Conservation (phyloP, 1,284 basidiomycete genomes). For the Inonotus hispidus region DNA sequence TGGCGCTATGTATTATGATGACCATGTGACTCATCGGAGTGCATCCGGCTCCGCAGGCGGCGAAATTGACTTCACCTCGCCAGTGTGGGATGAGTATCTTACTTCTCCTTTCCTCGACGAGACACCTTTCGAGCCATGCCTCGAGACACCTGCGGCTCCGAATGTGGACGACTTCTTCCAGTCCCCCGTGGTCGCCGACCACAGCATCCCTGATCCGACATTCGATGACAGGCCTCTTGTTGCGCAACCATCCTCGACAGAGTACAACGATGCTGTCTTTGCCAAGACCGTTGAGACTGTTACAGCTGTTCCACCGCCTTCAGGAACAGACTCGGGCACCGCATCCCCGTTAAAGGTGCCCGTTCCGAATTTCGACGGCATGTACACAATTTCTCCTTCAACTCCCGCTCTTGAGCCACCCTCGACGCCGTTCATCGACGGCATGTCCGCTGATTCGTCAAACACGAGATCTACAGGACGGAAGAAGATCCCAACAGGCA, state of each 20-base stretch:
- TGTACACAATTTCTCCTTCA: slow-evolving; percentile 42
- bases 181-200: slow-evolving; percentile 25
- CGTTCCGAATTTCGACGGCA: slow-evolving; percentile 29
- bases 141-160: slow-evolving; percentile 47
- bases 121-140: slow-evolving; percentile 51
- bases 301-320: slow-evolving; percentile 14
- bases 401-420: slow-evolving; percentile 42
- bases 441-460: background rate
- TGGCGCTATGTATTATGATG: background rate
- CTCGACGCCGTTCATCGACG: slow-evolving; percentile 16
- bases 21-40: background rate
- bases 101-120: slow-evolving; percentile 41
- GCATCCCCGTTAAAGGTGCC: slow-evolving; percentile 5
- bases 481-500: slow-evolving; percentile 39
- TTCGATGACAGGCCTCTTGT: slow-evolving; percentile 28
- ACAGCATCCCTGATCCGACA: slow-evolving; percentile 7
- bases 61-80: background rate
- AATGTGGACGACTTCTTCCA: slow-evolving; percentile 35
- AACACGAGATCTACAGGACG: slow-evolving; percentile 12
- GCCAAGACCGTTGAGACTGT: slow-evolving; percentile 25
- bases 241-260: slow-evolving; percentile 25
- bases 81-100: slow-evolving; percentile 32
- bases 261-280: slow-evolving; percentile 29
- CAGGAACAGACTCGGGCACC: slow-evolving; percentile 10
- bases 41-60: slow-evolving; percentile 22